Evolutionary conservation across 495 filamentous ascomycete species (phyloP).

Genomic region (Arthonia radiata): DNA sequence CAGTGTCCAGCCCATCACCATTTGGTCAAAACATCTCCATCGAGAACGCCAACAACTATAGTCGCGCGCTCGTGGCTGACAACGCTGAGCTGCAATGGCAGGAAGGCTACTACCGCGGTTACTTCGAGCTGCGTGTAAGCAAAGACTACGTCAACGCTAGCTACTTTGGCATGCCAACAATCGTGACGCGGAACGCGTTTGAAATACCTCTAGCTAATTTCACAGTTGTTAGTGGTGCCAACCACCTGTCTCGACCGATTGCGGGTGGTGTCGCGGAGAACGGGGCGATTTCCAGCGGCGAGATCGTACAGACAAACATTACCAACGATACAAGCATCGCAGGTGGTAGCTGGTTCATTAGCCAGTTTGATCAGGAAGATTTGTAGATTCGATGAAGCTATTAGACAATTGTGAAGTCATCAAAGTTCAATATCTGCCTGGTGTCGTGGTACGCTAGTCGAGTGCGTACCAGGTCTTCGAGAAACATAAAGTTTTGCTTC

Average conservation of each 20-base stretch:
- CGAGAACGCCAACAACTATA: constrained; percentile 15
- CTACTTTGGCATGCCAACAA: constrained; percentile 27
- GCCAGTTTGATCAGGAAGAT: too few relatives aligned
- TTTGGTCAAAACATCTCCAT: constrained; percentile 24
- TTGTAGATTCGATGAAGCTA: too few relatives aligned
- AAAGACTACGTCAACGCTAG: constrained; percentile 24
- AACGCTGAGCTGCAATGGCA: constrained; percentile 42
- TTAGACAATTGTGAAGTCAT: too few relatives aligned
- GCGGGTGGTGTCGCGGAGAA: constrained; percentile 20
- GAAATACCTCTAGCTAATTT: constrained; percentile 35
- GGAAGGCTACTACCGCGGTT: constrained; percentile 41
- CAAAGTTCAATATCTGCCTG: too few relatives aligned
- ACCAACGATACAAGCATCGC: too few relatives aligned
- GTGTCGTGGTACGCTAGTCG: too few relatives aligned
- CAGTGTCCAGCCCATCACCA: constrained; percentile 27
- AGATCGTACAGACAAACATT: not conserved
- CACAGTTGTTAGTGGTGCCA: constrained; percentile 29
- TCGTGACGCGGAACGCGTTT: constrained; percentile 16
- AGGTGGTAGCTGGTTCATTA: too few relatives aligned
- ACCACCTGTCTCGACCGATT: constrained; percentile 21
- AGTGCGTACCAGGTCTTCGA: too few relatives aligned
- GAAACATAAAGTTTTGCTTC: too few relatives aligned
- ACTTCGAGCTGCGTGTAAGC: constrained; percentile 27
- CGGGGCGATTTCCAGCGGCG: not conserved
- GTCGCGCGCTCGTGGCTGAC: constrained; percentile 17